A percentile compares a stretch with the other conserved stretches of the same genome.
Conservation (phyloP, 2,329 filamentous ascomycete genomes). For the Penicillium sp. region DNA sequence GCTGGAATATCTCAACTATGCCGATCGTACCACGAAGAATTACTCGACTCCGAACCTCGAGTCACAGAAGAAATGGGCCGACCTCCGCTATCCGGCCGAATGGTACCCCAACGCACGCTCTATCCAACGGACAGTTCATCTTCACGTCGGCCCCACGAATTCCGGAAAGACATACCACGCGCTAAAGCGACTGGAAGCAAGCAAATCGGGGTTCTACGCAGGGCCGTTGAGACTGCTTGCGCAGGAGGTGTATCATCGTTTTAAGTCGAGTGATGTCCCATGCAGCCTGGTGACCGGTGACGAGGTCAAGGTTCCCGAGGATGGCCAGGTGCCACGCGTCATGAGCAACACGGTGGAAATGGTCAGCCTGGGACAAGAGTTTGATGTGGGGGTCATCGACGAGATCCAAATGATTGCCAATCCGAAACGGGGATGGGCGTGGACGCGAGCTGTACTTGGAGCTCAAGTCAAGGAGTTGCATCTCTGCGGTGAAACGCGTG, state of each 20-base stretch:
- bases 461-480: slow-evolving; percentile 86
- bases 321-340: slow-evolving; percentile 55
- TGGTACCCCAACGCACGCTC: slow-evolving; percentile 86
- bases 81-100: slow-evolving; percentile 83
- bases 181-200: slow-evolving; percentile 75
- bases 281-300: slow-evolving; percentile 89
- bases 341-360: slow-evolving; percentile 95
- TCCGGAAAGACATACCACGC: slow-evolving; percentile 98
- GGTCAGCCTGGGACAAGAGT: slow-evolving; percentile 57
- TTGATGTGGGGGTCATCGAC: slow-evolving; percentile 93
- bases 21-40: slow-evolving; percentile 57
- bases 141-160: slow-evolving; percentile 96
- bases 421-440: slow-evolving; percentile 79
- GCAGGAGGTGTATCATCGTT: slow-evolving; percentile 89
- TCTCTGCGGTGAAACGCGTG: slow-evolving; percentile 84
- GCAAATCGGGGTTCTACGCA: slow-evolving; percentile 78
- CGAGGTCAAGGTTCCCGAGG: slow-evolving; percentile 69
- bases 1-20: slow-evolving; percentile 67
- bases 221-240: slow-evolving; percentile 85
- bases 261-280: slow-evolving; percentile 71
- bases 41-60: slow-evolving; percentile 58
- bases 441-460: slow-evolving; percentile 87
- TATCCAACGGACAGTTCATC: slow-evolving; percentile 77
- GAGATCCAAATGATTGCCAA: slow-evolving; percentile 98
- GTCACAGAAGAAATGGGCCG: slow-evolving; percentile 66